phyloP scores from a whole-genome alignment of 805 yeast species.

The Cyberlindnera meyerae region DNA sequence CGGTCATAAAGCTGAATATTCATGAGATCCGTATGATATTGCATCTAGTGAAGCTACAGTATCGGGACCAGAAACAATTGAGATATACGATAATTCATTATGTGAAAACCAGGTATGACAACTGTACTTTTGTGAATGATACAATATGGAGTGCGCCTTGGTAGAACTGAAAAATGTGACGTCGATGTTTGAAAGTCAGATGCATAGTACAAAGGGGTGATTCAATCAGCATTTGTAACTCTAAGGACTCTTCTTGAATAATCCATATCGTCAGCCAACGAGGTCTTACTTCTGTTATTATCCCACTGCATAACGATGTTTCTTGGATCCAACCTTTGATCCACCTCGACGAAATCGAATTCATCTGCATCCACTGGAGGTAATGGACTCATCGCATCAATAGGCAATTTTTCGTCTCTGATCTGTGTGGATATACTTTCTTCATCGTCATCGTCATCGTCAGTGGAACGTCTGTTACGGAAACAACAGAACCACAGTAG shows the following conservation, averaged over 20 bases:
- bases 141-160: no score
- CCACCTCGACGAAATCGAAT: slow-evolving; percentile 36
- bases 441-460: slow-evolving; percentile 14
- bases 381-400: not conserved
- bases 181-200: no score
- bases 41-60: no score
- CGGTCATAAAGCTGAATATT: no score
- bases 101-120: no score
- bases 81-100: no score
- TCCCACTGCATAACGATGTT: slow-evolving; percentile 45
- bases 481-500: slow-evolving; percentile 41
- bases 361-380: slow-evolving; percentile 10
- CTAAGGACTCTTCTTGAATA: slow-evolving; percentile 51
- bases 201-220: no score
- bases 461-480: slow-evolving; percentile 10
- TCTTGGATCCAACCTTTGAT: slow-evolving; percentile 57
- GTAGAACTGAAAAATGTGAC: not conserved
- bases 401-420: slow-evolving; percentile 13
- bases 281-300: slow-evolving; percentile 39
- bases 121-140: no score
- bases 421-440: slow-evolving; percentile 10
- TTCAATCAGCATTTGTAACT: slow-evolving; percentile 40
- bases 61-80: no score
- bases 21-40: no score
- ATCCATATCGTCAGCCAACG: slow-evolving; percentile 52